phyloP scores from a whole-genome alignment of 495 filamentous ascomycete species.

The Platismatia glauca region DNA sequence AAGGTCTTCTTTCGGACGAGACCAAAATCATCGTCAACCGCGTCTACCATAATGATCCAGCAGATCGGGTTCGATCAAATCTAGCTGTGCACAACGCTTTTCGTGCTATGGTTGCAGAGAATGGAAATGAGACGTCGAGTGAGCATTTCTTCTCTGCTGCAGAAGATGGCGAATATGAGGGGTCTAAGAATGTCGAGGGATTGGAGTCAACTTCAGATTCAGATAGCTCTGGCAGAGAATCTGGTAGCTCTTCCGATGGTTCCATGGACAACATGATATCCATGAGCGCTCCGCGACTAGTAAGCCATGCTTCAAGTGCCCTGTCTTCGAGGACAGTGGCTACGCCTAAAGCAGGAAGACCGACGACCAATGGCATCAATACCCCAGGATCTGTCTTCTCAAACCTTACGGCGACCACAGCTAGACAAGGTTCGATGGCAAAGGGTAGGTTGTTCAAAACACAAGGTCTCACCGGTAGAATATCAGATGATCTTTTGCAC shows the following conservation, averaged over 20 bases:
- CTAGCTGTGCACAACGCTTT: conserved; percentile 23
- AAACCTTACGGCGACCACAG: conserved; percentile 69
- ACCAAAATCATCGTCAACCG: conserved; percentile 61
- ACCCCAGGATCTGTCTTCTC: conserved; percentile 82
- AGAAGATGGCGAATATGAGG: conserved; percentile 49
- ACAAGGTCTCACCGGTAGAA: conserved; percentile 59
- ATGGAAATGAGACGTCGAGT: conserved; percentile 69
- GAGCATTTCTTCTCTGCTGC: conserved; percentile 85
- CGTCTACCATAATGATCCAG: background rate
- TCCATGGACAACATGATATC: conserved; percentile 78
- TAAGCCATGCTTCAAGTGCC: conserved; percentile 54
- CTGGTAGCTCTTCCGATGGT: conserved; percentile 62
- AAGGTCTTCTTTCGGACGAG: conserved; percentile 63
- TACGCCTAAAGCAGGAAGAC: conserved; percentile 58
- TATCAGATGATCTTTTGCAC: conserved; percentile 72
- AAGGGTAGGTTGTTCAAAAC: conserved; percentile 63
- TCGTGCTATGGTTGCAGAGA: conserved; percentile 57
- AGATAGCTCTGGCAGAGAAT: conserved; percentile 44
- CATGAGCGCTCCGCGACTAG: conserved; percentile 66
- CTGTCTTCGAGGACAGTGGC: conserved; percentile 64
- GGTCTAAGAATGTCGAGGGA: background rate
- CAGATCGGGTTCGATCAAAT: background rate
- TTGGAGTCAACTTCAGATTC: conserved; percentile 32
- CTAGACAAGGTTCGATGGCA: conserved; percentile 52
- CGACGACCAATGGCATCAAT: conserved; percentile 55